Percentiles rank a stretch among this genome's conserved stretches.
These are phyloP conservation scores for Fusarium bactridioides DNA, from an alignment of 2,329 filamentous ascomycete species.

Conservation along the genomic window DNA sequence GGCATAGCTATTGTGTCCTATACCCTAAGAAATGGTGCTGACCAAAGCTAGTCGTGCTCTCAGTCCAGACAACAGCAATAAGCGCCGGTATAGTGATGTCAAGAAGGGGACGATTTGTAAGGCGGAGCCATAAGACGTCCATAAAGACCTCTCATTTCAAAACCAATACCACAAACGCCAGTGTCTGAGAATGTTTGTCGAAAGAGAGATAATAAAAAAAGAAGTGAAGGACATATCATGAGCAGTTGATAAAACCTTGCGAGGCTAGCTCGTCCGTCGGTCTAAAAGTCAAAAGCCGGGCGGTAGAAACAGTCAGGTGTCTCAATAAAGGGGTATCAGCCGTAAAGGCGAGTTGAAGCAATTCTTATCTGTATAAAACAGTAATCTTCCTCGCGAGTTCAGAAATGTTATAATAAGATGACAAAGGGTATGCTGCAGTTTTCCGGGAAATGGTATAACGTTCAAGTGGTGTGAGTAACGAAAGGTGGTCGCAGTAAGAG, in stretches of 20 bases:
- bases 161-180: constrained; percentile 33
- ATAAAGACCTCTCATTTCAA: constrained; percentile 25
- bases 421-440: constrained; percentile 49
- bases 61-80: constrained; percentile 9
- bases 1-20: background rate
- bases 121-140: constrained; percentile 13
- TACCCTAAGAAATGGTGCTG: background rate
- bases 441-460: constrained; percentile 40
- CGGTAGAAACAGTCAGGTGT: constrained; percentile 10
- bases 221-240: constrained; percentile 18
- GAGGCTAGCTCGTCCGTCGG: constrained; percentile 15
- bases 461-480: constrained; percentile 30
- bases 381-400: constrained; percentile 24
- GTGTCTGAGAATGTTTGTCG: constrained; percentile 23
- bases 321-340: constrained; percentile 33
- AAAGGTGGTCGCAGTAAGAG: constrained; percentile 29
- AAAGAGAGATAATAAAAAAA: constrained; percentile 6
- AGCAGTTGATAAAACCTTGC: constrained; percentile 25
- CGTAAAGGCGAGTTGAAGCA: constrained; percentile 22
- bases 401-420: constrained; percentile 37
- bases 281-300: constrained; percentile 18
- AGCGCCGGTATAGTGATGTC: constrained; percentile 4
- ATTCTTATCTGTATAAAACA: constrained; percentile 8
- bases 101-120: constrained; percentile 10
- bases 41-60: constrained; percentile 1